A percentile compares a stretch with the other conserved stretches of the same genome.
Conservation (phyloP, 2,329 filamentous ascomycete genomes). For the Passalora sequoiae region DNA sequence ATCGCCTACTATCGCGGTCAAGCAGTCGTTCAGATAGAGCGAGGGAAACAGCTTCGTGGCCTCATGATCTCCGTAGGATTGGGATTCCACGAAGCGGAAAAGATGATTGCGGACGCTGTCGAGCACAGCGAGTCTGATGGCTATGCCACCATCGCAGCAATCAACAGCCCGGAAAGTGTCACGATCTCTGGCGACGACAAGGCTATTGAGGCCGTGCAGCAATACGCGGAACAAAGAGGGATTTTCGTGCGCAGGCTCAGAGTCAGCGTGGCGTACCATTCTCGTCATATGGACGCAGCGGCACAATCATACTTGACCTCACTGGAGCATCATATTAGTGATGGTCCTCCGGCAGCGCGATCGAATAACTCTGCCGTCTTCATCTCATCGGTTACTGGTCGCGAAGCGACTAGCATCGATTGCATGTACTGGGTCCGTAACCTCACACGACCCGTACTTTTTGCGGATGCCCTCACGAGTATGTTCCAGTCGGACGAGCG, state of each 20-base stretch:
- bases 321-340: too few species aligned
- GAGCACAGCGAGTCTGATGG: conserved; percentile 9
- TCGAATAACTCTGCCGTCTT: too few species aligned
- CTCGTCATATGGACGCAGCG: not conserved
- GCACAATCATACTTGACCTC: too few species aligned
- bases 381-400: too few species aligned
- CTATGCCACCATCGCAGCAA: conserved; percentile 31
- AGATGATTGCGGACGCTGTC: too few species aligned
- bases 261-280: not conserved
- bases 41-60: conserved; percentile 11
- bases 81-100: conserved; percentile 23
- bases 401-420: too few species aligned
- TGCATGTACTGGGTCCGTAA: not conserved
- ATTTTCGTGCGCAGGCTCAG: conserved; percentile 28
- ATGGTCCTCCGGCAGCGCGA: too few species aligned
- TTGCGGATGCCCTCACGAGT: not conserved
- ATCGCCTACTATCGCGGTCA: conserved; percentile 18
- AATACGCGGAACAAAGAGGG: conserved; percentile 29
- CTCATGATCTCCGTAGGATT: conserved; percentile 33
- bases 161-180: conserved; percentile 39
- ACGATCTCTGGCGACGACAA: conserved; percentile 38
- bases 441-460: not conserved
- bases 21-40: too few species aligned
- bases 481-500: not conserved
- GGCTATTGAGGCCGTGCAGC: conserved; percentile 31